Conservation (phyloP, 306 rosid genomes). For the Quercus robur region DNA sequence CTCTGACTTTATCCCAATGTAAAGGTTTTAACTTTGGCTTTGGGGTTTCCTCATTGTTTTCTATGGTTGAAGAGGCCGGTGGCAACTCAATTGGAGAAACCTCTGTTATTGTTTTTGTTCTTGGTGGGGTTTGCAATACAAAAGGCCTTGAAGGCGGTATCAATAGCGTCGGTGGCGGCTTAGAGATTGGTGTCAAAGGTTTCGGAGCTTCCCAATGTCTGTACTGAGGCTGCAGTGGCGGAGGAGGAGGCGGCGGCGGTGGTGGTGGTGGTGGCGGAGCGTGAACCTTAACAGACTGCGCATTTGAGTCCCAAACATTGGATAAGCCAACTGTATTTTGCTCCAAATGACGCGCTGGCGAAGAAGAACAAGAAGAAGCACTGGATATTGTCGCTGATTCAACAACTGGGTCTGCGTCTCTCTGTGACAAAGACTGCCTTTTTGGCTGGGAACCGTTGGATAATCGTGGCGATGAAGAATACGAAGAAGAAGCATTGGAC, state of each 20-base stretch:
- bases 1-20: slow-evolving; percentile 99
- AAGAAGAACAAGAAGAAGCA: slow-evolving; percentile 7
- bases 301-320: background rate
- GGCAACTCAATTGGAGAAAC: slow-evolving; percentile 72
- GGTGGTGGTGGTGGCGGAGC: slow-evolving; percentile 8
- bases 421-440: background rate
- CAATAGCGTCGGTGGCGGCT: slow-evolving; percentile 35
- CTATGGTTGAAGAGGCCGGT: slow-evolving; percentile 30
- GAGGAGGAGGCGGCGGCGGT: slow-evolving; percentile 27
- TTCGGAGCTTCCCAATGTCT: slow-evolving; percentile 22
- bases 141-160: slow-evolving; percentile 47
- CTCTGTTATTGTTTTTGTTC: slow-evolving; percentile 1
- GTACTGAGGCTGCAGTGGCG: slow-evolving; percentile 12
- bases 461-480: background rate
- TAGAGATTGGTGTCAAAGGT: slow-evolving; percentile 26
- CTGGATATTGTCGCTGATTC: background rate
- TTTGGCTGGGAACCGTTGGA: background rate
- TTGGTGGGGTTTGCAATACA: slow-evolving; percentile 13
- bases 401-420: background rate
- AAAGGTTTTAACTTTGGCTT: slow-evolving; percentile 89
- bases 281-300: no score
- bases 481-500: slow-evolving; percentile 5
- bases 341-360: background rate
- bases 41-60: slow-evolving; percentile 42
- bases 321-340: background rate